Evolutionary conservation across 805 yeast species (phyloP).

Genomic region (Kodamaea nitidulidarum): DNA sequence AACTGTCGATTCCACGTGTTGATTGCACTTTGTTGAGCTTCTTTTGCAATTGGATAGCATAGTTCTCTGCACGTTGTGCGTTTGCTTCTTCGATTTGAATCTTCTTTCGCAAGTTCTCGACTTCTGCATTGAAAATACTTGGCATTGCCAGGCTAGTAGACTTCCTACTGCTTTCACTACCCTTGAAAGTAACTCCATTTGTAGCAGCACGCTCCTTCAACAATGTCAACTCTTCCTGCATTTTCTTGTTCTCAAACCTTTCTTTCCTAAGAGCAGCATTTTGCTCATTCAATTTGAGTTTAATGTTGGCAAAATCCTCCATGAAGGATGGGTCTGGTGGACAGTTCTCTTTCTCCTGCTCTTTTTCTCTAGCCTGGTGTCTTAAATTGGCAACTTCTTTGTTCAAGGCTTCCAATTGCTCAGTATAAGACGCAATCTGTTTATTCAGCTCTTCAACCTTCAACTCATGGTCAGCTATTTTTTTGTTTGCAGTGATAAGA

Average conservation of each 20-base stretch:
- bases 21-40: conserved; percentile 39
- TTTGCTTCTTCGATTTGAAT: conserved; percentile 51
- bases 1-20: conserved; percentile 34
- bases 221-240: conserved; percentile 55
- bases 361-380: not conserved
- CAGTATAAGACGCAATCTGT: not conserved
- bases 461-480: not conserved
- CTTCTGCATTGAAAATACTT: conserved; percentile 32
- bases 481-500: not conserved
- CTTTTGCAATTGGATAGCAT: conserved; percentile 42
- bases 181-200: conserved; percentile 6
- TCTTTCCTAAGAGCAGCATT: conserved; percentile 47
- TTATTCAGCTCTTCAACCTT: not conserved
- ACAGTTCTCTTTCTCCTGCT: conserved; percentile 33
- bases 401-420: not conserved
- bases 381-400: conserved; percentile 1
- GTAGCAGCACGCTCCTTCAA: conserved; percentile 54
- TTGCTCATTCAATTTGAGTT: conserved; percentile 49
- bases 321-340: conserved; percentile 34
- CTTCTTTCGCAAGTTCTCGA: conserved; percentile 44
- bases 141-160: conserved; percentile 10
- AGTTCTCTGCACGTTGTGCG: conserved; percentile 47
- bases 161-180: conserved; percentile 18
- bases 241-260: conserved; percentile 39
- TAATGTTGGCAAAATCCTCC: conserved; percentile 46